A percentile compares a stretch with the other conserved stretches of the same genome.
Conservation (phyloP, 257 asterid genomes). For the Plantago elongata region DNA sequence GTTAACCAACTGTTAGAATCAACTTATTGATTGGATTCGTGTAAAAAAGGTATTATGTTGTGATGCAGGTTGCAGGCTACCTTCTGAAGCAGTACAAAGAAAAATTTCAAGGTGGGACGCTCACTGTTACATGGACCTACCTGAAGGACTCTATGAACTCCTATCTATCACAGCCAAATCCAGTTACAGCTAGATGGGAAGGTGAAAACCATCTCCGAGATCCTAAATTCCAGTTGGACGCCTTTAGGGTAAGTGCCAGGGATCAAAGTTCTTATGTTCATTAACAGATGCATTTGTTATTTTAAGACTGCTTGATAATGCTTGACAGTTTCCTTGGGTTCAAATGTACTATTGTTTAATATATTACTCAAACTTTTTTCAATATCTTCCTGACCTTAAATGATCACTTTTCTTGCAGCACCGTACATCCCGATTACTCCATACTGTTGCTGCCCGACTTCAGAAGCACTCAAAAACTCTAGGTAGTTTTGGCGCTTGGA, state of each 20-base stretch:
- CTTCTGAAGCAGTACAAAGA: slow-evolving; percentile 81
- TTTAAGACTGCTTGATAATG: neutral
- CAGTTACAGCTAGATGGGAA: slow-evolving; percentile 98
- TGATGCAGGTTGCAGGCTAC: slow-evolving; percentile 77
- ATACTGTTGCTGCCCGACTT: slow-evolving; percentile 80
- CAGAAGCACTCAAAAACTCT: slow-evolving; percentile 83
- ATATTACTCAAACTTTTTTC: no score
- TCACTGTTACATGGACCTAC: slow-evolving; percentile 89
- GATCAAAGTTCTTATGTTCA: neutral
- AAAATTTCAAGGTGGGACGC: slow-evolving; percentile 84
- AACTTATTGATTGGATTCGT: neutral
- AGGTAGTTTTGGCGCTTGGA: slow-evolving; percentile 97
- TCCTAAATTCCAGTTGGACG: slow-evolving; percentile 91
- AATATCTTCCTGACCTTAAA: neutral
- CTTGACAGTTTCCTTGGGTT: neutral
- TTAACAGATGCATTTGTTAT: no score
- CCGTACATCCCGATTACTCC: slow-evolving; percentile 91
- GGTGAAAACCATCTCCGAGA: slow-evolving; percentile 83
- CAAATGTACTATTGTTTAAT: no score
- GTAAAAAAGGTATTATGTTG: neutral
- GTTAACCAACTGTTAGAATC: neutral
- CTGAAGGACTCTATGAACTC: slow-evolving; percentile 87
- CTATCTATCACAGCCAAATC: slow-evolving; percentile 90
- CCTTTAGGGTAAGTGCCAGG: slow-evolving; percentile 67
- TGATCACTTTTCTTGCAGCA: slow-evolving; percentile 47